A percentile compares a stretch with the other conserved stretches of the same genome.
Conservation (phyloP, 331 rosid species). For the Pyracantha coccinea region DNA sequence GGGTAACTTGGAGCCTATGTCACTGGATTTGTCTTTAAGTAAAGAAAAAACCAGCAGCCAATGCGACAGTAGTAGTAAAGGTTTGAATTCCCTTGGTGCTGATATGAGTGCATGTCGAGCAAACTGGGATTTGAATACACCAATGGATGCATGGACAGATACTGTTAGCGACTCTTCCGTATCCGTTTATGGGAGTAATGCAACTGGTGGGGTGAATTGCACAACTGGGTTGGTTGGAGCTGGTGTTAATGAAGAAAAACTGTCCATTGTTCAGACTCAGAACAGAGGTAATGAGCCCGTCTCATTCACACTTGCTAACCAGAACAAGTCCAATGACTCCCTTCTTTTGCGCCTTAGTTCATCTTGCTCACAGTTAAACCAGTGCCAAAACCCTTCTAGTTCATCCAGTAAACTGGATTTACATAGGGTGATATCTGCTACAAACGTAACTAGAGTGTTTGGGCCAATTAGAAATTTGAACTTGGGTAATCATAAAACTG, state of each 20-base stretch:
- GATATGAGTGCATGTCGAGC: conserved; percentile 49
- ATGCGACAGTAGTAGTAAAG: conserved; percentile 20
- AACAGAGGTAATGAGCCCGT: conserved; percentile 5
- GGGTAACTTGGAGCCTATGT: conserved; percentile 32
- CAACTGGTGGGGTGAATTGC: conserved; percentile 8
- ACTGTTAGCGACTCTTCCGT: conserved; percentile 27
- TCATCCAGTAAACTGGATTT: conserved; percentile 29
- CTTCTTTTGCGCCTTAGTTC: conserved; percentile 28
- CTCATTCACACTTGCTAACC: conserved; percentile 14
- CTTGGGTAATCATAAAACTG: conserved; percentile 31
- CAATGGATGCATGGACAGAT: conserved; percentile 92
- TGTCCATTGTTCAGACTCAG: conserved; percentile 8
- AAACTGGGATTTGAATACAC: conserved; percentile 95
- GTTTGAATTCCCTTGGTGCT: conserved; percentile 12
- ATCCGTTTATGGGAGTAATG: conserved; percentile 16
- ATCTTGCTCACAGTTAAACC: conserved; percentile 12
- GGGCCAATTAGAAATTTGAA: conserved; percentile 18
- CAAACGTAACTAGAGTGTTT: conserved; percentile 12
- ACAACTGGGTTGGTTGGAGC: conserved; percentile 17
- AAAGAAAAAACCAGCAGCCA: conserved; percentile 28
- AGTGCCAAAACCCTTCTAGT: conserved; percentile 23
- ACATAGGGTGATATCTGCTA: conserved; percentile 18
- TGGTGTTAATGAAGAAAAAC: conserved; percentile 16
- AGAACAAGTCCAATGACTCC: conserved; percentile 15
- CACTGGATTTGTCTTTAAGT: conserved; percentile 52